Base-by-base conservation (phyloP, 2,329 filamentous ascomycete genomes). In the Aspergillus sp. region DNA sequence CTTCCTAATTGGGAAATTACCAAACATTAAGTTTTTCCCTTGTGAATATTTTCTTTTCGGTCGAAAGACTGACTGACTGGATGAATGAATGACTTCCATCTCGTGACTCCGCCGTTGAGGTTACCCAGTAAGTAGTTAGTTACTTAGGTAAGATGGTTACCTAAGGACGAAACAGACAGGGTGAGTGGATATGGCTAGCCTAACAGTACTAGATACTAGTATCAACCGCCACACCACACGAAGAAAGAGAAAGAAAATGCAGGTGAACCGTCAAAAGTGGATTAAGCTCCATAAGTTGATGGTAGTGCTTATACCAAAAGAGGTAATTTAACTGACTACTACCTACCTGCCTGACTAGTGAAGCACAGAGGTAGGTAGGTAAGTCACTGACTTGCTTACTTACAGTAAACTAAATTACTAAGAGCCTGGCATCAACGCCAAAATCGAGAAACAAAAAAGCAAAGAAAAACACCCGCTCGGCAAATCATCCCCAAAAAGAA, bases 281-380 rank as follows among this genome's bases (percentile, higher is more conserved):
- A 50, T 50, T 50, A 50, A 50, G 47, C 25, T 45, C 41, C 19
- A 23, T 30, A 30, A 12, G 17, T 12, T 13, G 23, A 8, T 8
- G 32, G 32, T 39, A 28, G 53, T 55, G 53, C 53, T 17, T 55
- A 30, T 55, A n/a, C 53, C 53, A 5, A 55, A 55, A 47, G 17
- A 30, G 39, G 53, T 23, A 45, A 45, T 23, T 55, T 30, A 47
- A 23, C 53, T 45, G 39, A 25, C 19, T 39, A 8, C 32, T 12
- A 45, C 17, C 19, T 17, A 45, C 41, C 41, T 45, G 41, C 41
- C 10, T 19, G 41, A 23, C 41, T 45, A 45, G n/a, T 23, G 39
- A 43, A 19, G 39, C 17, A 19, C 17, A 19, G 39, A 19, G 39
- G 39, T 25, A 41, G 8, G 41, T 36, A 36, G 2, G 39, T 19